Percentiles rank a stretch among this genome's conserved stretches.
Conservation (phyloP, 495 filamentous ascomycete species). For the Trichocladium uniseriatum region DNA sequence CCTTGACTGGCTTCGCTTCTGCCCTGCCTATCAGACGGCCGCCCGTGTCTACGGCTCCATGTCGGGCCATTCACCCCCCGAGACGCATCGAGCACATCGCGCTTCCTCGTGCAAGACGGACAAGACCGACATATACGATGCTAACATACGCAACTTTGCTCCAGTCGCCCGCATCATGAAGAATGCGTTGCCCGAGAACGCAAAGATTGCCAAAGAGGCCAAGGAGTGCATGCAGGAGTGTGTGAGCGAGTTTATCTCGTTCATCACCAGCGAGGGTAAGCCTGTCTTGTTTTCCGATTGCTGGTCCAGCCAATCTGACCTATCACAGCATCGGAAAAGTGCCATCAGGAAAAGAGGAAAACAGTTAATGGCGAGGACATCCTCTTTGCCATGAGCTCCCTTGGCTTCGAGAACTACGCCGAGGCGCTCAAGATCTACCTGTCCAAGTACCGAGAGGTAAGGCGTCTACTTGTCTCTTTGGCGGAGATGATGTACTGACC, state of each 20-base stretch:
- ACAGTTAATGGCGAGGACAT: constrained; percentile 99
- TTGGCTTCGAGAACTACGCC: constrained; percentile 97
- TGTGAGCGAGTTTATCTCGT: constrained; percentile 99
- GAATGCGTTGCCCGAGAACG: constrained; percentile 89
- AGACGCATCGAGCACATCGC: constrained; percentile 37
- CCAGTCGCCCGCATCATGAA: constrained; percentile 99
- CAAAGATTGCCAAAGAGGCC: constrained; percentile 98
- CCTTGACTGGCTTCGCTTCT: constrained; percentile 36
- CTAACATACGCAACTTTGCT: constrained; percentile 83
- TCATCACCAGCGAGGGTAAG: constrained; percentile 96
- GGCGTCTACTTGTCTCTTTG: constrained; percentile 23
- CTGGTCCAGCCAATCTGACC: constrained; percentile 20
- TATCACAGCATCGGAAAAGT: constrained; percentile 87
- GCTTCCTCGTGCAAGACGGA: constrained; percentile 33
- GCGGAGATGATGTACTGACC: constrained; percentile 21
- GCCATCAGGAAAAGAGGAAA: constrained; percentile 97
- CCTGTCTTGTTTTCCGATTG: constrained; percentile 21
- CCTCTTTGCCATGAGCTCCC: constrained; percentile 95
- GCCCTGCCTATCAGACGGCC: constrained; percentile 37
- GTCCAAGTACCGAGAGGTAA: constrained; percentile 95
- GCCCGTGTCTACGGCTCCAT: constrained; percentile 34
- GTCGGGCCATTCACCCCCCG: constrained; percentile 46
- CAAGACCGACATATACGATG: constrained; percentile 51
- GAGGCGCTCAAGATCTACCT: constrained; percentile 98
- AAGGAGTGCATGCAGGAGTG: constrained; percentile 99